These are phyloP conservation scores for Xylaria intraflava DNA, from an alignment of 495 filamentous ascomycete species.

Conservation along the genomic window DNA sequence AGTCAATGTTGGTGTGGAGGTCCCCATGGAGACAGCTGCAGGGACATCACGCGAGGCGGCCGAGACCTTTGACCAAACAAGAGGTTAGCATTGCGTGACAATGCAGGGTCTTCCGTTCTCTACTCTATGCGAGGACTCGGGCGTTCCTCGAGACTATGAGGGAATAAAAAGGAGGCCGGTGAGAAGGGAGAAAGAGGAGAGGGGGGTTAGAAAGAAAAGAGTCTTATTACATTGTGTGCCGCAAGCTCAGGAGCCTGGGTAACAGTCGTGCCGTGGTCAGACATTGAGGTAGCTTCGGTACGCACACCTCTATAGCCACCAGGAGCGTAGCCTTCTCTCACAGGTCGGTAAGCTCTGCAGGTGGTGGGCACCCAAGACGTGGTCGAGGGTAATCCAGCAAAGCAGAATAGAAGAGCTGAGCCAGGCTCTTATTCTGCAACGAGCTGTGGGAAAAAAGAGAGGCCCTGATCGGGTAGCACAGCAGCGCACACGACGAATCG, in stretches of 20 bases:
- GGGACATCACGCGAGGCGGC: constrained; percentile 20
- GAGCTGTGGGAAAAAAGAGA: not conserved
- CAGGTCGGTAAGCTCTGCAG: constrained; percentile 8
- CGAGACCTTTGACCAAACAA: constrained; percentile 23
- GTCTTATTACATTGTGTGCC: constrained; percentile 23
- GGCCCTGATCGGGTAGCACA: constrained; percentile 13
- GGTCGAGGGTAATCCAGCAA: constrained; percentile 19
- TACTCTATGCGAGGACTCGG: not conserved
- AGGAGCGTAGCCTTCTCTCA: constrained; percentile 21
- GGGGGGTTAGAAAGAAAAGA: constrained; percentile 8
- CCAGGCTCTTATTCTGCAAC: not conserved
- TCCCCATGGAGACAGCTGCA: constrained; percentile 16
- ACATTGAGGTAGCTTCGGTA: constrained; percentile 22
- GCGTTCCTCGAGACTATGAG: not conserved
- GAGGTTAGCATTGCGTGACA: constrained; percentile 25
- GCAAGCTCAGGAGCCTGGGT: constrained; percentile 25
- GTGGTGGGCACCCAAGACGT: constrained; percentile 18
- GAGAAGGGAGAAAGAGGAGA: not conserved
- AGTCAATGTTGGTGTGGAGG: constrained; percentile 21
- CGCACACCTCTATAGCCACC: constrained; percentile 16
- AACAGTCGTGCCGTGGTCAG: constrained; percentile 26
- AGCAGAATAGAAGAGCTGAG: constrained; percentile 27
- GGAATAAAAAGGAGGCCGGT: not conserved
- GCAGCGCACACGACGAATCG: constrained; percentile 4
- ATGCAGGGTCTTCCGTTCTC: not conserved